Evolutionary conservation across 371 early-diverging fungal species (phyloP), one percentile per base, ranked within the genome.

Genomic region (Rhizopus sp.): DNA sequence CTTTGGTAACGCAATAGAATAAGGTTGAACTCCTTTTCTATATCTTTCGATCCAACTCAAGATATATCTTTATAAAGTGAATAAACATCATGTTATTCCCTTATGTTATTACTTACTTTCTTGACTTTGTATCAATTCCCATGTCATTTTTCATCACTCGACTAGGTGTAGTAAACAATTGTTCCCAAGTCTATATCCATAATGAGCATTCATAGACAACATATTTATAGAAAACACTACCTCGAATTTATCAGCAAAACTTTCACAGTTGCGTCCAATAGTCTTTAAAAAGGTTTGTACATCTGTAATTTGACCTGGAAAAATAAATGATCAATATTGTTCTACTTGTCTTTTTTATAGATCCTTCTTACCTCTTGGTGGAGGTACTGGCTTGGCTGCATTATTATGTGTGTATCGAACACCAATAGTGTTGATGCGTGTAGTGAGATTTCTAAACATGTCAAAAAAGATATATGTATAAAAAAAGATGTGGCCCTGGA

Each of bases 241-340:
- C 69, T 73, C 75, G 47, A 86, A 86, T 60, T 86, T 85, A 37
- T 73, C 69, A 30, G 76, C 66, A 60, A 70, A 66, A 56, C 83
- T 78, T 37, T 75, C 82, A 68, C 87, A 85, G 5, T 77, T 81
- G 38, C 87, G 82, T 13, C 88, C 85, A 52, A 85, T 84, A 7
- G 75, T 60, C 47, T 77, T 78, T 46, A 87, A 54, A 47, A 88
- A 83, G 40, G 59, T 57, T 53, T 66, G 66, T 3, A 71, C 75
- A 47, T 66, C 77, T 47, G 71, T 63, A 48, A 86, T 68, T 30
- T 73, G 68, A 34, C 83, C 85, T 80, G 53, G n/a, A 15, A 35
- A 46, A 53, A 41, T 46, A 50, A n/a, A 17, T 30, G 35, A 60
- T 50, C 37, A 30, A 37, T 16, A 7, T 33, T 15, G 6, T 5